Conservation (phyloP, 1,284 basidiomycete genomes). For the Stereum hirsutum region DNA sequence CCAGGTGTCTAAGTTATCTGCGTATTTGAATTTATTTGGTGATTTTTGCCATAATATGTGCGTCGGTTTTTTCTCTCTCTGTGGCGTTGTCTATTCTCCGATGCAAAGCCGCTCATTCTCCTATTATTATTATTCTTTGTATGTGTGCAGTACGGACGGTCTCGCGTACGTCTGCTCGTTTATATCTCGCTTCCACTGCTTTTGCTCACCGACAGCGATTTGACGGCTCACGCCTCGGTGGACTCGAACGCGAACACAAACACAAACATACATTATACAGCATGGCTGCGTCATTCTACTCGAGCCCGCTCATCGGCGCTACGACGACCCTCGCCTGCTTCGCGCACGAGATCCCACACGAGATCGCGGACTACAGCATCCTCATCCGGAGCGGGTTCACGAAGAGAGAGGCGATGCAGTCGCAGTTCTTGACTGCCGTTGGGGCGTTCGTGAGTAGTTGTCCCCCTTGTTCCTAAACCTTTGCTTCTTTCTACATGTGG, state of each 20-base stretch:
- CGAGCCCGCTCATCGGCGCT: slow-evolving; percentile 80
- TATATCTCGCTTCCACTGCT: neutral
- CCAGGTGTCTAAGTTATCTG: slow-evolving; percentile 67
- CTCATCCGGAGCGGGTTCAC: slow-evolving; percentile 83
- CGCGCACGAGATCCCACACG: slow-evolving; percentile 87
- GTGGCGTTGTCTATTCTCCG: slow-evolving; percentile 10
- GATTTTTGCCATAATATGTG: slow-evolving; percentile 88
- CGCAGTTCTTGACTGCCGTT: slow-evolving; percentile 82
- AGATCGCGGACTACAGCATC: slow-evolving; percentile 89
- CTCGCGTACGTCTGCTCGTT: slow-evolving; percentile 2
- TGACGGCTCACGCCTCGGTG: no score
- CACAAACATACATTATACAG: no score
- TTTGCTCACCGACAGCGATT: slow-evolving; percentile 11
- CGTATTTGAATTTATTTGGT: slow-evolving; percentile 85
- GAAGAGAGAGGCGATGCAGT: slow-evolving; percentile 84
- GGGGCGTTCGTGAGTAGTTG: slow-evolving; percentile 71
- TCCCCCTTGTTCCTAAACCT: neutral
- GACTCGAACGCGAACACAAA: no score
- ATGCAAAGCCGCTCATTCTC: neutral
- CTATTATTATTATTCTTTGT: no score
- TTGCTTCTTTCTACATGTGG: neutral
- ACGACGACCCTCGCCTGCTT: slow-evolving; percentile 89
- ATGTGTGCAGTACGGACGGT: slow-evolving; percentile 10
- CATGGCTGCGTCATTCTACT: slow-evolving; percentile 89
- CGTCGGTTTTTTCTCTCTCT: slow-evolving; percentile 6